phyloP scores from a whole-genome alignment of 805 yeast species.

The Wickerhamomyces xylosicus region DNA sequence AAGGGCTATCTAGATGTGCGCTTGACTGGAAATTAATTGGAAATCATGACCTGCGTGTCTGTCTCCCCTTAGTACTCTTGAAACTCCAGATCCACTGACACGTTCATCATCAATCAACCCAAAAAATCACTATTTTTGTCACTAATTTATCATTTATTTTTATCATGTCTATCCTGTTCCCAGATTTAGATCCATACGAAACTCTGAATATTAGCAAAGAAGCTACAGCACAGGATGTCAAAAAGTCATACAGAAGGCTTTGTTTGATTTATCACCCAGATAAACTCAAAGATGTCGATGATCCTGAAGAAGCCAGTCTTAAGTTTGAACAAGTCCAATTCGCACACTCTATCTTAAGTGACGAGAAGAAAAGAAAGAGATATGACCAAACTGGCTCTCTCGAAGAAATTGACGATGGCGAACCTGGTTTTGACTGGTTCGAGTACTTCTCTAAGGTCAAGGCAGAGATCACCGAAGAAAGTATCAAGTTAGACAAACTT shows the following conservation, averaged over 20 bases:
- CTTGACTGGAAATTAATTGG: too few species aligned
- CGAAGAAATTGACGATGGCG: slow-evolving; percentile 26
- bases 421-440: slow-evolving; percentile 41
- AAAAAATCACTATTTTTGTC: too few species aligned
- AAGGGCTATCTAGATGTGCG: too few species aligned
- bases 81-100: too few species aligned
- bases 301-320: slow-evolving; percentile 23
- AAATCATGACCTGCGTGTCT: too few species aligned
- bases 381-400: slow-evolving; percentile 68
- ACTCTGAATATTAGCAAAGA: slow-evolving; percentile 30
- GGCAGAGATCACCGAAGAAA: slow-evolving; percentile 44
- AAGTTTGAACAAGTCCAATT: slow-evolving; percentile 63
- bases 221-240: slow-evolving; percentile 44
- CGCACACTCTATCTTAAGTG: slow-evolving; percentile 61
- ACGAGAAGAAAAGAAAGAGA: slow-evolving; percentile 38
- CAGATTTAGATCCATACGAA: slow-evolving; percentile 55
- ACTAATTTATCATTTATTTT: not conserved
- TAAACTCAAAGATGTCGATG: slow-evolving; percentile 31
- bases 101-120: too few species aligned
- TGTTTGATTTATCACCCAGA: slow-evolving; percentile 69
- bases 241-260: slow-evolving; percentile 53
- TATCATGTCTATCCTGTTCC: slow-evolving; percentile 27
- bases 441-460: slow-evolving; percentile 40
- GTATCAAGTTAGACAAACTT: slow-evolving; percentile 57
- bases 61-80: too few species aligned